Conservation (phyloP, 2,329 filamentous ascomycete species). For the Colletotrichum musae region DNA sequence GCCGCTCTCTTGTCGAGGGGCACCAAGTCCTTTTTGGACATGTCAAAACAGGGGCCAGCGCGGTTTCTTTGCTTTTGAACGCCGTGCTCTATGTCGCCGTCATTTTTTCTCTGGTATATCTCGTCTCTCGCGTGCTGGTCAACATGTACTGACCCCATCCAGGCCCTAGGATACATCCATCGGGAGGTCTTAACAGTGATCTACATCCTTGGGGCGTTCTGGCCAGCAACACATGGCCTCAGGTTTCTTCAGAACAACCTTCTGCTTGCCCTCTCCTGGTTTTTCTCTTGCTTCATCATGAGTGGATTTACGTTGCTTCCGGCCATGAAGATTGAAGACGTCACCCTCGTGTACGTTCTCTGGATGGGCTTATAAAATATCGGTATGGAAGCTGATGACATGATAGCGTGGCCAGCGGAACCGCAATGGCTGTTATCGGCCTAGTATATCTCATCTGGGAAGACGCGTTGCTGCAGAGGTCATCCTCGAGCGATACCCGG, state of each 20-base stretch:
- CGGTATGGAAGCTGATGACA: slow-evolving; percentile 42
- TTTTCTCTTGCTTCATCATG: slow-evolving; percentile 83
- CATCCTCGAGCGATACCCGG: slow-evolving; percentile 1
- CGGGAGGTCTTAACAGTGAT: slow-evolving; percentile 88
- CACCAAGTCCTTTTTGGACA: slow-evolving; percentile 78
- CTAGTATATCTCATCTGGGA: slow-evolving; percentile 86
- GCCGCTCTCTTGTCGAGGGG: slow-evolving; percentile 78
- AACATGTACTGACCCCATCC: slow-evolving; percentile 41
- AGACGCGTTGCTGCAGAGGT: slow-evolving; percentile 58
- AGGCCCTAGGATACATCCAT: slow-evolving; percentile 94
- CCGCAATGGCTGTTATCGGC: slow-evolving; percentile 83
- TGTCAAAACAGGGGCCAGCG: slow-evolving; percentile 71
- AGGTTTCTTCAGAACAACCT: slow-evolving; percentile 79
- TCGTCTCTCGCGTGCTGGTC: neutral
- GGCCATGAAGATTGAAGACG: slow-evolving; percentile 86
- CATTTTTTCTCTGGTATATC: slow-evolving; percentile 81
- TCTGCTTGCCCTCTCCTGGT: slow-evolving; percentile 79
- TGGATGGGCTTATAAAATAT: too few relatives aligned
- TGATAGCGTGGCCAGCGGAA: slow-evolving; percentile 78
- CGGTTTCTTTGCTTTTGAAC: slow-evolving; percentile 74
- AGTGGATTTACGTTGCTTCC: slow-evolving; percentile 91
- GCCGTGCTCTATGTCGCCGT: slow-evolving; percentile 78
- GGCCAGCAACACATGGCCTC: slow-evolving; percentile 82
- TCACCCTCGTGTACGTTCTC: slow-evolving; percentile 77
- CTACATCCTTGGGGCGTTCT: slow-evolving; percentile 82